Conservation (phyloP, 768 basidiomycete genomes). For the Pisolithus tinctorius region DNA sequence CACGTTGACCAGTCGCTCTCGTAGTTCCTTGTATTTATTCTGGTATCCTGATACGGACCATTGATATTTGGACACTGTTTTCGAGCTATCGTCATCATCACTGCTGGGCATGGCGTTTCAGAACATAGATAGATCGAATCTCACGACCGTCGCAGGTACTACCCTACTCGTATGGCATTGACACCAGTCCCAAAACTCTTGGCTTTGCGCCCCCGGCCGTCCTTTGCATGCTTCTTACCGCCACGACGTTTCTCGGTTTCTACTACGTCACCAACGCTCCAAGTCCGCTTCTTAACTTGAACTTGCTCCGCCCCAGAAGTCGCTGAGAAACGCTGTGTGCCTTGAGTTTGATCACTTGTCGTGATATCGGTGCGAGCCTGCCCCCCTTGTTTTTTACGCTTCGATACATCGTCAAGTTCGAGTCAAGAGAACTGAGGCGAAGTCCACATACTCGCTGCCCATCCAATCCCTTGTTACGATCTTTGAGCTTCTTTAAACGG, state of each 20-base stretch:
- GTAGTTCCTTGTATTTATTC: slow-evolving; percentile 82
- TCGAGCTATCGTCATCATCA: neutral
- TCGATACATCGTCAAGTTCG: slow-evolving; percentile 9
- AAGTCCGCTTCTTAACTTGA: slow-evolving; percentile 51
- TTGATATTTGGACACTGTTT: neutral
- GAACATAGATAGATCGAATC: neutral
- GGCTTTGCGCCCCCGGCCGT: slow-evolving; percentile 26
- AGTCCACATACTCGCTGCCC: slow-evolving; percentile 55
- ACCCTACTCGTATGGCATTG: slow-evolving; percentile 78
- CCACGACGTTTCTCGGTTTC: slow-evolving; percentile 47
- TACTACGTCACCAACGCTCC: slow-evolving; percentile 54
- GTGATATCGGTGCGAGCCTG: slow-evolving; percentile 7
- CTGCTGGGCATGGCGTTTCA: neutral
- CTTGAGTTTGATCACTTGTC: slow-evolving; percentile 22
- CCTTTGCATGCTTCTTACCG: slow-evolving; percentile 40
- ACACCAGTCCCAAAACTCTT: slow-evolving; percentile 68
- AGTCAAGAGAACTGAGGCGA: neutral
- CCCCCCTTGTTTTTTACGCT: slow-evolving; percentile 52
- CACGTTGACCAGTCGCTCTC: neutral
- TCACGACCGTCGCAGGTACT: slow-evolving; percentile 10
- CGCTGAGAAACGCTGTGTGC: slow-evolving; percentile 61
- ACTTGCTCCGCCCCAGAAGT: slow-evolving; percentile 62
- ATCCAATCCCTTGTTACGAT: slow-evolving; percentile 65
- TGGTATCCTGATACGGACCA: slow-evolving; percentile 57
- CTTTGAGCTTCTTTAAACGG: slow-evolving; percentile 59